These are phyloP conservation scores for Eucalyptus cladocalyx DNA, from an alignment of 345 rosid species.

Conservation along the genomic window DNA sequence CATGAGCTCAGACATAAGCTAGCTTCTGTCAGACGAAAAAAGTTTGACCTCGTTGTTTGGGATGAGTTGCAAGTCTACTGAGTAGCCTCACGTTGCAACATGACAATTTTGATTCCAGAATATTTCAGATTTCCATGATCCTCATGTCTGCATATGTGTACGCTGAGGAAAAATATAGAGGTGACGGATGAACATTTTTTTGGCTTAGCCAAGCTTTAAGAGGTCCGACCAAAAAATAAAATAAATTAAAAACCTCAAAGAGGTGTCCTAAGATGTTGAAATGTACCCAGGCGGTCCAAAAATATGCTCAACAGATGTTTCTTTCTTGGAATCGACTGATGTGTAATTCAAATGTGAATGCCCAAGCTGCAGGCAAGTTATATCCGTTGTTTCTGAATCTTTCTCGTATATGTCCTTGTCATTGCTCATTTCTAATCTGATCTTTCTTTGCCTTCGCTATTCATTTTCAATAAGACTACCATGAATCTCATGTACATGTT, in stretches of 20 bases:
- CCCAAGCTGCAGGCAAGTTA: background rate
- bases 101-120: background rate
- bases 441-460: background rate
- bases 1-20: background rate
- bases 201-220: background rate
- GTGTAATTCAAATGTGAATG: background rate
- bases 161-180: background rate
- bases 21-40: background rate
- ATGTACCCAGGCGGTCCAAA: background rate
- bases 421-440: background rate
- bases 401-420: background rate
- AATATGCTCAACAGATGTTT: background rate
- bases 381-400: too few species aligned
- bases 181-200: background rate
- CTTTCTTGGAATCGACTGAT: background rate
- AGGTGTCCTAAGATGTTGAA: background rate
- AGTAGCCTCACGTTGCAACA: background rate
- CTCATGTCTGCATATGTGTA: background rate
- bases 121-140: background rate
- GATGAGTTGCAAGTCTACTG: background rate
- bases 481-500: background rate
- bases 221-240: background rate
- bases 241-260: background rate
- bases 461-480: background rate
- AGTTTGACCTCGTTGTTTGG: background rate